Base-by-base conservation (phyloP, 2,329 filamentous ascomycete species). In the Diaporthe amygdali region DNA sequence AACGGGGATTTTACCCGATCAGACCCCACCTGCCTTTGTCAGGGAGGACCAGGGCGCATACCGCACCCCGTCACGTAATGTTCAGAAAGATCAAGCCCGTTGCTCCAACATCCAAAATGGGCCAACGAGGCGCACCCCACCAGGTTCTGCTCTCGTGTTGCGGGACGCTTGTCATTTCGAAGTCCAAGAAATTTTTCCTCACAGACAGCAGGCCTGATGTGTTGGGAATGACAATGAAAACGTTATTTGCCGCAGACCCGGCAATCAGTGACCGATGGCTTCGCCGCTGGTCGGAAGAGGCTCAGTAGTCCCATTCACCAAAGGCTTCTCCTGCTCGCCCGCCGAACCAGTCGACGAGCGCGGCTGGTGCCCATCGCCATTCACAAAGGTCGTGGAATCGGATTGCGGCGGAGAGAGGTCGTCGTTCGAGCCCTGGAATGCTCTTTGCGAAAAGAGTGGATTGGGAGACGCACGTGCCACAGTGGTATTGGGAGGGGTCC, bases 391-490 rank as follows among this genome's bases (percentile, higher is more conserved):
- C 5, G 73, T 71, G 22, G 66, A 55, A 47, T 76, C 52, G 55
- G 64, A 59, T 70, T 71, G 61, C 9, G 71, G 70, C 9, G 76
- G 75, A 30, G 71, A 76, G 70, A 76, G 72, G 34, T 81, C 82
- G 67, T 84, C 83, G 17, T 68, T 68, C 17, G 54, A 14, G 22
- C 52, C 66, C 25, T 59, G 66, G 39, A 79, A 71, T n/a, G 74
- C 71, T 15, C 73, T 27, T 74, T 73, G 70, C 70, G 79, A 69
- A 66, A 75, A 68, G 70, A 71, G 61, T 77, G 79, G 73, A 27
- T 78, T 79, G 0, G 86, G 85, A 10, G 86, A 87, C 32, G 85
- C 80, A 70, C 85, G 83, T 34, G 83, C 78, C 27, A 86, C 87
- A 59, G 88, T 89, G 14, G 83, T 76, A 14, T 85, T 77, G 27